Conservation (phyloP, 2,329 filamentous ascomycete genomes). For the Aschersonia sp. region DNA sequence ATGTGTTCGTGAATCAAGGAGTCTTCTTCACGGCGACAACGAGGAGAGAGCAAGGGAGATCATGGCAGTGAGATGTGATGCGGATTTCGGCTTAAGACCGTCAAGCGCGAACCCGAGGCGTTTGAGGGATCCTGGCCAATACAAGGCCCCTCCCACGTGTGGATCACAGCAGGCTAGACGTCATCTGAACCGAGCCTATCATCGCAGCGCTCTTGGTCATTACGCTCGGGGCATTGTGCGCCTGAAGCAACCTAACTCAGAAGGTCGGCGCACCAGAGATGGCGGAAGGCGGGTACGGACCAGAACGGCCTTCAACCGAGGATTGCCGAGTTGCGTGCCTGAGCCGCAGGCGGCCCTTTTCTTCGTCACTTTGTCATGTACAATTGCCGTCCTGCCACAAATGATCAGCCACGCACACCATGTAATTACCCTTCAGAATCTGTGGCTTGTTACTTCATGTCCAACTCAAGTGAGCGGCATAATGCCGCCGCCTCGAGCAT, state of each 20-base stretch:
- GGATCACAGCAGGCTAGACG: no score
- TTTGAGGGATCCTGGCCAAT: conserved; percentile 1
- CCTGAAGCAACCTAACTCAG: no score
- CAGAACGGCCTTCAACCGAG: conserved; percentile 5
- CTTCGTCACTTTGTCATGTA: background rate
- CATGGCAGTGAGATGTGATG: background rate
- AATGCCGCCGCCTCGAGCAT: conserved; percentile 11
- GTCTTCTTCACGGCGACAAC: no score
- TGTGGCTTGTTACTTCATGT: background rate
- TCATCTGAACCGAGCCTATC: no score
- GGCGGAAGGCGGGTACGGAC: no score
- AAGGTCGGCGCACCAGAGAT: no score
- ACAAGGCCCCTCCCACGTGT: background rate
- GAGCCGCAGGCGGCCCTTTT: background rate
- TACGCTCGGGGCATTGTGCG: no score
- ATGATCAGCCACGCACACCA: no score
- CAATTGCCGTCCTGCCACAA: no score
- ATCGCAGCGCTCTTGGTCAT: no score
- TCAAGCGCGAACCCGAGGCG: background rate
- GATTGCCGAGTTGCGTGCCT: conserved; percentile 5
- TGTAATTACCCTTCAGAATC: no score
- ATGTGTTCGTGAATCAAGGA: no score
- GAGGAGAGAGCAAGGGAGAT: background rate
- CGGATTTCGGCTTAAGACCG: conserved; percentile 1
- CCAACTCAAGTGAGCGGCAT: background rate